Percentiles rank a stretch among this genome's conserved stretches.
Conservation (phyloP, 257 asterid genomes). For the Avicennia marina region DNA sequence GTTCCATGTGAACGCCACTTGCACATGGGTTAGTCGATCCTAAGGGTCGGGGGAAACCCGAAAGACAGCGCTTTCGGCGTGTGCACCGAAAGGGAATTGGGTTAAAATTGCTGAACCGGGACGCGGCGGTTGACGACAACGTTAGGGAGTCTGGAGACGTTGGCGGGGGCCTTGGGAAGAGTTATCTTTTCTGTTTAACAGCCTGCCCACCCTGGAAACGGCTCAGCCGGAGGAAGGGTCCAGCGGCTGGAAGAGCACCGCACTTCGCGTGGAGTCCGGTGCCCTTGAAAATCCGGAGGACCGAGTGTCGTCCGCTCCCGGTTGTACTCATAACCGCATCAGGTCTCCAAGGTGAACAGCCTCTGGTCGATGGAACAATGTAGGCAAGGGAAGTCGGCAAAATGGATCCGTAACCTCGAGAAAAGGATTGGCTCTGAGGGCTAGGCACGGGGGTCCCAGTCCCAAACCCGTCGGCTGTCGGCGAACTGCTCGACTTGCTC, state of each 20-base stretch:
- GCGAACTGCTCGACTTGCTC: conserved; percentile 4
- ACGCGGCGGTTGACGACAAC: no score
- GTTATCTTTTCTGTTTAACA: conserved; percentile 40
- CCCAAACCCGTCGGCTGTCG: background rate
- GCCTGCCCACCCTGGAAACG: conserved; percentile 35
- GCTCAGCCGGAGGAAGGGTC: conserved; percentile 37
- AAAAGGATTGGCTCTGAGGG: conserved; percentile 3
- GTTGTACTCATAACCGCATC: conserved; percentile 1
- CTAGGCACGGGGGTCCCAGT: conserved; percentile 3
- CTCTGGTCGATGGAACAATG: conserved; percentile 8
- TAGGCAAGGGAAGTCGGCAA: conserved; percentile 3
- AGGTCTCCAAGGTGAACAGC: conserved; percentile 9
- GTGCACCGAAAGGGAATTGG: no score
- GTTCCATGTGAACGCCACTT: conserved; percentile 3
- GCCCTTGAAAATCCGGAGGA: conserved; percentile 51
- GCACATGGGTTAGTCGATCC: no score
- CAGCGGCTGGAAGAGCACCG: conserved; percentile 43
- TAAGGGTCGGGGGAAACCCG: no score
- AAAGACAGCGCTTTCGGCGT: no score
- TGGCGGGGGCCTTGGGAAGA: no score
- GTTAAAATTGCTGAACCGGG: no score
- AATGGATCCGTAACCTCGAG: conserved; percentile 1
- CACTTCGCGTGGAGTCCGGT: conserved; percentile 49
- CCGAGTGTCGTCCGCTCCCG: conserved; percentile 34
- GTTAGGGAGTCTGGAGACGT: no score